Base-by-base conservation (phyloP, 2,329 filamentous ascomycete genomes). In the Xylariales sp. region DNA sequence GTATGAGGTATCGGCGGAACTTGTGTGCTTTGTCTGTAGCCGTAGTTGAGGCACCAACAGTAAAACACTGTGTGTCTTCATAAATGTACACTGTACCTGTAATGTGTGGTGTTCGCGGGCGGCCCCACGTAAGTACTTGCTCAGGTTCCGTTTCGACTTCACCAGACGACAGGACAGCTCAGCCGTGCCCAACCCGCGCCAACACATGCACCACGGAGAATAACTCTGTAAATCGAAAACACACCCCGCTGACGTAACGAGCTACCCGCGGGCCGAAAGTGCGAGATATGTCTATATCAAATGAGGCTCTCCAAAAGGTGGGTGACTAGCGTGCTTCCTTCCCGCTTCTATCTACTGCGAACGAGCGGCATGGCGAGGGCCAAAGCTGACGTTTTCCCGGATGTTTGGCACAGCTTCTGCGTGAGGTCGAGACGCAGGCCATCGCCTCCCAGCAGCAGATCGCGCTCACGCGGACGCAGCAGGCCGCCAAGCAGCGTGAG, bases 221-320 rank as follows among this genome's bases (percentile, higher is more conserved):
- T 23, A 52, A 4, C 6, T 54, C 14, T 34, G 12, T 43, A 14
- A 4, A 46, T 12, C 3, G 50, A 23, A 30, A 59, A 14, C 28
- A 50, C 9, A 32, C n/a, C 16, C 39, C 7, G 7, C 45, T 62
- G 6, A 28, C 16, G 32, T 41, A 39, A 39, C 23, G 16, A 45
- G 3, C 39, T 30, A 45, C 36, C 59, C 12, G 12, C 32, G 23
- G n/a, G 49, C 34, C 32, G 18, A 23, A 46, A 50, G 59, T n/a
- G 16, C 41, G 12, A 49, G 48, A 69, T 34, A 97, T 98, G 95
- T 93, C 95, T 62, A 96, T 98, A 75, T 91, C 94, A 62, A 97
- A 97, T 77, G 93, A 97, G 83, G 94, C 94, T 67, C 85, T 98
- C 72, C 93, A 97, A 80, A 97, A 97, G 91, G 95, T 95, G 78